A percentile compares a stretch with the other conserved stretches of the same genome.
Conservation (phyloP, 2,329 filamentous ascomycete species). For the Ophiostoma quercus region DNA sequence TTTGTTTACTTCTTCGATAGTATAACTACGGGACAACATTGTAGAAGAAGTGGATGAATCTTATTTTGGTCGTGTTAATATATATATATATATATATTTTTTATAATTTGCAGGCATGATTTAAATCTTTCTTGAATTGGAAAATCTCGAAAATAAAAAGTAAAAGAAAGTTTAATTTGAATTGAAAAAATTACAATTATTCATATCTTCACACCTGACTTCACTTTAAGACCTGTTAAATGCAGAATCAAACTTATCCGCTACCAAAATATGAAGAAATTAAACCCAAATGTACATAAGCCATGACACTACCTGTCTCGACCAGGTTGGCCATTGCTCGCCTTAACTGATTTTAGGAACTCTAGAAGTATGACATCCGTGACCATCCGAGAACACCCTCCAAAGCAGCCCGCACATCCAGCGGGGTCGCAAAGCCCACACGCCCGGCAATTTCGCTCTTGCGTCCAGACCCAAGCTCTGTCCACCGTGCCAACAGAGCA, state of each 20-base stretch:
- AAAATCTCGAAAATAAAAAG: too few relatives aligned
- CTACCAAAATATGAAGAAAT: not conserved
- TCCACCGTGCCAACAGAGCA: constrained; percentile 66
- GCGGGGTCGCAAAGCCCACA: constrained; percentile 60
- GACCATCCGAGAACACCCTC: constrained; percentile 57
- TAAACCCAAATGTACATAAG: not conserved
- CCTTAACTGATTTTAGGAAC: not conserved
- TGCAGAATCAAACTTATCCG: not conserved
- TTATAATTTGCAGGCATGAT: too few relatives aligned
- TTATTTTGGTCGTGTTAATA: too few relatives aligned
- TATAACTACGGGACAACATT: too few relatives aligned
- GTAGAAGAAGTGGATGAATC: too few relatives aligned
- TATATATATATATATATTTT: too few relatives aligned
- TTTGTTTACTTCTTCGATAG: not conserved
- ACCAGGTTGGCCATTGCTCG: not conserved
- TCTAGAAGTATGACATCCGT: constrained; percentile 37
- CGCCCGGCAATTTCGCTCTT: constrained; percentile 67
- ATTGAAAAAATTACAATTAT: too few relatives aligned
- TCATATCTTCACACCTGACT: too few relatives aligned
- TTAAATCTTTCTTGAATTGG: too few relatives aligned
- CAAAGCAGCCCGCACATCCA: constrained; percentile 64
- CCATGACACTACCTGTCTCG: not conserved
- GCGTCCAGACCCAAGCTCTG: constrained; percentile 66
- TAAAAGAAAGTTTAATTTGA: too few relatives aligned
- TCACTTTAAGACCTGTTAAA: too few relatives aligned